Percentiles rank a stretch among this genome's conserved stretches.
These are phyloP conservation scores for Botrytis fabae DNA, from an alignment of 2,329 filamentous ascomycete genomes.

Conservation along the genomic window DNA sequence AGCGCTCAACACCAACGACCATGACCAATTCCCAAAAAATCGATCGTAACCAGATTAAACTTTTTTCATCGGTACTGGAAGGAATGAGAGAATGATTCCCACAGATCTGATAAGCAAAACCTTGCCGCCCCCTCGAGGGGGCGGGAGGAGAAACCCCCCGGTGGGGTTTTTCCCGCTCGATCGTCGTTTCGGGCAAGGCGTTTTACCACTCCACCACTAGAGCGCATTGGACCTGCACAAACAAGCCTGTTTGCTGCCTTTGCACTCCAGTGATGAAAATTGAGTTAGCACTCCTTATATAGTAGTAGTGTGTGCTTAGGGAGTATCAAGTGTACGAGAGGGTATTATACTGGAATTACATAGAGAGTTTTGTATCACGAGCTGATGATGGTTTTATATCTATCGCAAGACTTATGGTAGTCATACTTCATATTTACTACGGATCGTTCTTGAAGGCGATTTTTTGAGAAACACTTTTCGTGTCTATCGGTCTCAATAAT, in stretches of 20 bases:
- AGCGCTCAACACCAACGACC: not conserved
- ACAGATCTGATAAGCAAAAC: not conserved
- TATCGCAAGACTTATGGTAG: not conserved
- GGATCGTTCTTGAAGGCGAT: not conserved
- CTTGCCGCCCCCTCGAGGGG: not conserved
- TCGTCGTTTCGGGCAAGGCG: not conserved
- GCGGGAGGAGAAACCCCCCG: not conserved
- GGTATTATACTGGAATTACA: too few relatives aligned
- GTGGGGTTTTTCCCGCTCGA: not conserved
- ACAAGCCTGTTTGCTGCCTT: not conserved
- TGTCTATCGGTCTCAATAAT: not conserved
- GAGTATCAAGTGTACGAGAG: too few relatives aligned
- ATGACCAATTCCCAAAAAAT: not conserved
- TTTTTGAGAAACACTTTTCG: too few relatives aligned
- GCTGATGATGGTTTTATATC: not conserved
- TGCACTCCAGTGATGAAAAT: not conserved
- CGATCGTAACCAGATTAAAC: not conserved
- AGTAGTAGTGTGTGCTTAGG: not conserved
- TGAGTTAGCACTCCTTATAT: not conserved
- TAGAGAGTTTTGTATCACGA: not conserved
- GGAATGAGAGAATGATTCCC: not conserved
- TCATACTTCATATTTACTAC: not conserved
- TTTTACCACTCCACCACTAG: not conserved
- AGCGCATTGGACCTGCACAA: slow-evolving; percentile 4
- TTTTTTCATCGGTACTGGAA: not conserved